Base-by-base conservation (phyloP, 192 early-diverging fungal species). In the Rhizoclosmatium globosum region DNA sequence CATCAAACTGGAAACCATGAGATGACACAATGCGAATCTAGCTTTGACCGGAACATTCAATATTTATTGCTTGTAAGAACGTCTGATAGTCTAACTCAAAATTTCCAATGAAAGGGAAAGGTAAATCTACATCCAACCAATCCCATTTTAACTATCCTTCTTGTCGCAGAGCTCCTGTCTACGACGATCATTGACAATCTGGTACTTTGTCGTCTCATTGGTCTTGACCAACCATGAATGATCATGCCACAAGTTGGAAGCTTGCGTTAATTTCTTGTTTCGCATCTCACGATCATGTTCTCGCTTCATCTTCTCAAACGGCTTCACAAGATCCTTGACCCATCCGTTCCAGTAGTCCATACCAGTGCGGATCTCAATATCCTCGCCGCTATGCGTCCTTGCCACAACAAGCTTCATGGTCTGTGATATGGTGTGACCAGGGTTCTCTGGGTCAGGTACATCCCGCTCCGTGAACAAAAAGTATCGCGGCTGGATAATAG, bases 401-500 rank as follows among this genome's bases (percentile, higher is more conserved):
- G 72, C 72, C 6, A 74, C 43, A 44, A 74, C 44, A 7, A 74
- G 9, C 41, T 62, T 74, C 21, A 74, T 4, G 2, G 44, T 74
- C 21, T 74, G 58, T 43, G 17, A 15, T 4, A 43, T 74, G 6
- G n/a, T 64, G 58, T 60, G 56, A 2, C 23, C 19, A 57, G 21
- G 70, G 31, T 72, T 19, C 21, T 50, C 47, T n/a, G 47, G 60
- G 1, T 74, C 41, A 19, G 47, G 38, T 0, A 45, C 23, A 23
- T 74, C 72, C 42, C 72, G 72, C 38, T 74, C 72, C 9, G 56
- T 74, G 59, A 74, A 74, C 9, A 74, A 13, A 45, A 74, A 44
- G 44, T 68, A 47, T 17, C 66, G 21, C 39, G 66, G 44, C 44
- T 9, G 6, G 21, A 31, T 9, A 7, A 31, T 23, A 21, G 50